Base-by-base conservation (phyloP, 2,329 filamentous ascomycete genomes). In the Curvularia hawaiiensis region DNA sequence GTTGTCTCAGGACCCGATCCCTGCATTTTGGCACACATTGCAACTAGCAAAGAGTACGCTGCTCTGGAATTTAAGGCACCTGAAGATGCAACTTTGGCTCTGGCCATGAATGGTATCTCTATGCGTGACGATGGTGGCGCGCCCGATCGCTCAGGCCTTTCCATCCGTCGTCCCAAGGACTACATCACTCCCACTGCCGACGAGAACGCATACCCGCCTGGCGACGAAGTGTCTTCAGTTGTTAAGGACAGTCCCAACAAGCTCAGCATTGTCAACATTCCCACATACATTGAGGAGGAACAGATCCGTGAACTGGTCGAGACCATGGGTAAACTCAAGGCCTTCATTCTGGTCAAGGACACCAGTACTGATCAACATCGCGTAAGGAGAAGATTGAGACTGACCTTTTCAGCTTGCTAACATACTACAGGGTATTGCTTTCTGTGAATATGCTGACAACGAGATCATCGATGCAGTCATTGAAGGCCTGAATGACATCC, bases 241-340 rank as follows among this genome's bases (percentile, higher is more conserved):
- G 95, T 99, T 16, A 87, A 92, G 10, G 95, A 99, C 74, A 96
- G 92, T 3, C 89, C 92, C 18, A 92, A 97, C 82, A 99, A 99
- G 82, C 90, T 99, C 65, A 91, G 91, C 77, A 88, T 99, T 65
- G 87, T 91, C 49, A 96, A 96, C 72, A 90, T 99, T 54, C 93
- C 95, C 0, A 79, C 85, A 0, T 97, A 95, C 75, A 87, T 99
- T 46, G 89, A 87, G 2, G 95, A 98, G 56, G 92, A 96, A 55
- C 92, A 97, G 68, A 90, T 98, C 8, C 90, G 89, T 40, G 95
- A 98, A 79, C 85, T 99, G 20, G 82, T 99, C 7, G 88, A 90
- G 30, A 89, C 92, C 0, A 98, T 99, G 77, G 95, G 95, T 62
- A 91, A 94, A 74, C 85, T 98, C 45, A 97, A 96, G 76, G 90